phyloP scores from a whole-genome alignment of 2,329 filamentous ascomycete genomes.

The Verticillium dahliae region DNA sequence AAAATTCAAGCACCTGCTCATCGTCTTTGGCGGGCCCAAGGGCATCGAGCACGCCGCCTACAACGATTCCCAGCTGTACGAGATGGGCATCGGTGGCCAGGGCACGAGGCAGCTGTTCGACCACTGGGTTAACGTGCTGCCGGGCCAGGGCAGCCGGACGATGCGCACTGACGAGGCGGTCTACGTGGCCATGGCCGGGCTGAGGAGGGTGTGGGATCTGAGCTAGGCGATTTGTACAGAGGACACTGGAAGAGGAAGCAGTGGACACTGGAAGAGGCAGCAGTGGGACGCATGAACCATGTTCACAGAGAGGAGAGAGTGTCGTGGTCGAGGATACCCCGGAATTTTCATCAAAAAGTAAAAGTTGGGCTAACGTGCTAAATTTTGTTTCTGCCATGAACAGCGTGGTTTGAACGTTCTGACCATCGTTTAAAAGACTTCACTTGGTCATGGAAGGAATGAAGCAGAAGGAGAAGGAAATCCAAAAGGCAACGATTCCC shows the following conservation, averaged over 20 bases:
- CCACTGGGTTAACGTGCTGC: slow-evolving; percentile 75
- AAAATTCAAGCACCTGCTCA: slow-evolving; percentile 62
- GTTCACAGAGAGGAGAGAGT: background rate
- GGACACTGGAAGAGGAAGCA: too few species aligned
- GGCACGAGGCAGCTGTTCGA: slow-evolving; percentile 69
- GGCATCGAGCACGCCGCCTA: slow-evolving; percentile 71
- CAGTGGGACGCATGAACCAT: background rate
- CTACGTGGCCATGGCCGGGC: slow-evolving; percentile 65
- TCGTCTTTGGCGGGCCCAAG: slow-evolving; percentile 76
- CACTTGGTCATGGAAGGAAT: background rate
- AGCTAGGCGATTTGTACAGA: slow-evolving; percentile 6
- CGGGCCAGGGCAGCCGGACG: slow-evolving; percentile 72
- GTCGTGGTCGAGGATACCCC: slow-evolving; percentile 7
- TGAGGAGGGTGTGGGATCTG: slow-evolving; percentile 52
- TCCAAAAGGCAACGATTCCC: too few species aligned
- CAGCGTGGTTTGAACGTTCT: background rate
- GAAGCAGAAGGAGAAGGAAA: background rate
- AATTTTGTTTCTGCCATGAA: background rate
- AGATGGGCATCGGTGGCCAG: slow-evolving; percentile 51
- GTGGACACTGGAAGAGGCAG: too few species aligned
- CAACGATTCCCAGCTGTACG: slow-evolving; percentile 48
- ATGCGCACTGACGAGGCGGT: slow-evolving; percentile 82
- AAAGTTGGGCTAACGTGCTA: background rate
- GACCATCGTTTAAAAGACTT: background rate
- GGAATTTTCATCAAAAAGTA: slow-evolving; percentile 3